Evolutionary conservation across 2,329 filamentous ascomycete species (phyloP), one percentile per base, ranked within the genome.

Genomic region (Chrysoporthe deuterocubensis): DNA sequence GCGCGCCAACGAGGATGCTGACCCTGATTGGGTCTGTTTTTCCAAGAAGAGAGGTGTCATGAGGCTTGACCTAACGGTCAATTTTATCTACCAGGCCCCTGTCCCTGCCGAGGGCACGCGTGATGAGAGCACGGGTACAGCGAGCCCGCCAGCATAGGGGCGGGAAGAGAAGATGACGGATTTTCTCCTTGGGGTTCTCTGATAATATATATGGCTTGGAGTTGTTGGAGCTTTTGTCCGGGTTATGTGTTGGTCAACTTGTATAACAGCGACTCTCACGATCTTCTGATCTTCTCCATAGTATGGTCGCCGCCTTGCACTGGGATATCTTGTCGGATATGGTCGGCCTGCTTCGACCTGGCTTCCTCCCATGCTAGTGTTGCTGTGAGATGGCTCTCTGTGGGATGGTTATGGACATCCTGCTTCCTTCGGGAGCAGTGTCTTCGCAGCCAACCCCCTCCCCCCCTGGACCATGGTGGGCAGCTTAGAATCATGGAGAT

Each of bases 11-110:
- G 57, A 60, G 57, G 57, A 60, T 18, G 37, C 40, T 11, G 57
- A 60, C n/a, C 57, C 18, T 34, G 42, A 60, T 16, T 60, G 57
- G 57, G 57, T 60, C n/a, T 60, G 37, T 26, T 44, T 60, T n/a
- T 60, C 57, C 2, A 60, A 43, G 11, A 60, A 60, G 40, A 26
- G 44, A 34, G 37, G n/a, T n/a, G 57, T 60, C 11, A 60, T 60
- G 40, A 40, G 57, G 18, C 9, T 60, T 13, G 57, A 60, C 40
- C 44, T 60, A 40, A 60, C 57, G 2, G 57, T 60, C 18, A 42
- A 43, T 18, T 60, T 60, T 13, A 43, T 21, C 40, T 60, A 43
- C 44, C 57, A 3, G 37, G 37, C 57, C 11, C n/a, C n/a, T 4
- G n/a, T 54, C 8, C 18, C 57, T 26, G n/a, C 40, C n/a, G 57